Evolutionary conservation across 768 basidiomycete species (phyloP).

Genomic region (Boletales sp.): DNA sequence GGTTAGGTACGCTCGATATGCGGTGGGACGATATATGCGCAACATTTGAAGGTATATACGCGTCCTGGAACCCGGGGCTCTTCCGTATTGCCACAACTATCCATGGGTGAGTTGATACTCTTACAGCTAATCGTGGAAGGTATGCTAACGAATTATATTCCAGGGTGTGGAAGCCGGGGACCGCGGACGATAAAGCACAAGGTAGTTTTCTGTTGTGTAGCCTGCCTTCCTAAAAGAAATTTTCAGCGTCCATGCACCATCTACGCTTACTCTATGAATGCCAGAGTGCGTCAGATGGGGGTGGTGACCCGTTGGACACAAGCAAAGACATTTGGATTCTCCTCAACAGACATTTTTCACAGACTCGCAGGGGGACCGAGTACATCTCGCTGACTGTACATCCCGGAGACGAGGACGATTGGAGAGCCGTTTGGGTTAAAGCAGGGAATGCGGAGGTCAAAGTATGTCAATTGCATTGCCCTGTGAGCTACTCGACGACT

Average conservation of each 20-base stretch:
- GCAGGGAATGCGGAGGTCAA: slow-evolving; percentile 34
- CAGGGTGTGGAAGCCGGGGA: slow-evolving; percentile 46
- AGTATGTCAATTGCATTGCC: slow-evolving; percentile 24
- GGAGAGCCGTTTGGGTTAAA: slow-evolving; percentile 23
- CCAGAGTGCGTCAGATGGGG: not conserved
- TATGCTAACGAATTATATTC: not conserved
- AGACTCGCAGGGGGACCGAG: slow-evolving; percentile 57
- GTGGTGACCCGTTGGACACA: slow-evolving; percentile 1
- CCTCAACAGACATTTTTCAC: slow-evolving; percentile 68
- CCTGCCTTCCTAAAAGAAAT: not conserved
- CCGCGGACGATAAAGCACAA: slow-evolving; percentile 25
- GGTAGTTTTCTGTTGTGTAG: slow-evolving; percentile 29
- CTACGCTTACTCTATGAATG: slow-evolving; percentile 39
- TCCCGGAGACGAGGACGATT: slow-evolving; percentile 42
- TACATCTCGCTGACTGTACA: slow-evolving; percentile 57
- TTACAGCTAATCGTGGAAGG: too few relatives aligned
- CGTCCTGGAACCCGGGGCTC: slow-evolving; percentile 79
- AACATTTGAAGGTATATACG: slow-evolving; percentile 74
- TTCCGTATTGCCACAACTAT: slow-evolving; percentile 50
- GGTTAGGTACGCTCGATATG: slow-evolving; percentile 49
- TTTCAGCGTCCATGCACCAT: slow-evolving; percentile 37
- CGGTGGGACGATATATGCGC: slow-evolving; percentile 76
- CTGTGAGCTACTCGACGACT: not conserved
- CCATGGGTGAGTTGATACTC: slow-evolving; percentile 56
- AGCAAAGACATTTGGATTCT: slow-evolving; percentile 71